Evolutionary conservation across 371 early-diverging fungal species (phyloP).

Genomic region (Mortierella sp.): DNA sequence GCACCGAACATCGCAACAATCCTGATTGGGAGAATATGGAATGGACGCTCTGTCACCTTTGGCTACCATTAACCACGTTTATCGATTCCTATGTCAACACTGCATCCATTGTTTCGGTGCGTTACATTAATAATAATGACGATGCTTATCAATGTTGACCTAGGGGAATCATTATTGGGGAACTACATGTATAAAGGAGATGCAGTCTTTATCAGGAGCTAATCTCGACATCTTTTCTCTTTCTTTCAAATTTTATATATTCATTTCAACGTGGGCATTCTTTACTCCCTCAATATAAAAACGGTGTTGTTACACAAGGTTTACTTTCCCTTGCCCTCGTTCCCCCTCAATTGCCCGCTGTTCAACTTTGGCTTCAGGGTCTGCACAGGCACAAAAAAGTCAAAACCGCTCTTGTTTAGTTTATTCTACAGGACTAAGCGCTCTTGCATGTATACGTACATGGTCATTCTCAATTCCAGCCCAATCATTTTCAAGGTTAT

Average conservation of each 20-base stretch:
- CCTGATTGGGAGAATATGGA: background rate
- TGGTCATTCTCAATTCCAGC: no score
- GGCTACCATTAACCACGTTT: background rate
- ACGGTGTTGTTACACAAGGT: conserved; percentile 47
- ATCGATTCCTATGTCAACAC: background rate
- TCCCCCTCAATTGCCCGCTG: background rate
- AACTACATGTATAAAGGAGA: background rate
- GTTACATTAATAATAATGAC: background rate
- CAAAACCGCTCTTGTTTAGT: no score
- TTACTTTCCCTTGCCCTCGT: conserved; percentile 26
- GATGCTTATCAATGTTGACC: background rate
- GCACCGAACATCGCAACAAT: no score
- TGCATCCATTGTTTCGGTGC: background rate
- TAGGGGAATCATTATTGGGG: background rate
- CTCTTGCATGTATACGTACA: no score
- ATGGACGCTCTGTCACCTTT: background rate
- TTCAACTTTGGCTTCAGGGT: no score
- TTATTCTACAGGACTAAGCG: no score
- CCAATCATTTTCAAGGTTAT: no score
- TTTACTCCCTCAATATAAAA: conserved; percentile 40
- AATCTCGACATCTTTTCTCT: conserved; percentile 2
- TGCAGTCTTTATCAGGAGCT: background rate
- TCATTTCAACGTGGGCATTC: conserved; percentile 38
- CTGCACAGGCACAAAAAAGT: no score
- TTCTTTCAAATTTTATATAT: background rate